A percentile compares a stretch with the other conserved stretches of the same genome.
These are phyloP conservation scores for Talaromyces sp. DNA, from an alignment of 2,329 filamentous ascomycete genomes.

Conservation along the genomic window DNA sequence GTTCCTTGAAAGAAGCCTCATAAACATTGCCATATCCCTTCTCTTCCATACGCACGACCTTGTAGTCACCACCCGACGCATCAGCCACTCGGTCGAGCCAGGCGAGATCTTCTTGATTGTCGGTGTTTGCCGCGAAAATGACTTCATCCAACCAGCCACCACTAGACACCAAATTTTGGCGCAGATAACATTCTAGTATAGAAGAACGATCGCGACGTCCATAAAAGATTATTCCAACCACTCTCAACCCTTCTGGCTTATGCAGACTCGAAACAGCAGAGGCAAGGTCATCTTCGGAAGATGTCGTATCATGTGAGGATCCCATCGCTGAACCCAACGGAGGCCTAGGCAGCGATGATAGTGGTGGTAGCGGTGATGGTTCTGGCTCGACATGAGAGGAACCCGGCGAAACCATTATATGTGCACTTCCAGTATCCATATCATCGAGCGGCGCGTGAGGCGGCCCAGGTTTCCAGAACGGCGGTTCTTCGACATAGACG, in stretches of 20 bases:
- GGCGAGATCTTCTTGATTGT: constrained; percentile 17
- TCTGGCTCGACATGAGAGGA: constrained; percentile 2
- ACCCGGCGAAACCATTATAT: constrained; percentile 9
- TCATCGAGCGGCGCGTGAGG: background rate
- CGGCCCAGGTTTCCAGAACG: constrained; percentile 8
- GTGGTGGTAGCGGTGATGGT: background rate
- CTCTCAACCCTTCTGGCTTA: constrained; percentile 16
- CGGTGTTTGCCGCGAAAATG: constrained; percentile 19
- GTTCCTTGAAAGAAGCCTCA: constrained; percentile 18
- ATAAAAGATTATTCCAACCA: constrained; percentile 19
- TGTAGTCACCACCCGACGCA: constrained; percentile 14
- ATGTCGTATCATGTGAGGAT: background rate
- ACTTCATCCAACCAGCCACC: constrained; percentile 21
- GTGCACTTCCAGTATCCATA: background rate
- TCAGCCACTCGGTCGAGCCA: constrained; percentile 17
- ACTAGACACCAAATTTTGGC: constrained; percentile 19
- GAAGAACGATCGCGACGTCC: constrained; percentile 20
- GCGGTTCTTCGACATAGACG: constrained; percentile 20
- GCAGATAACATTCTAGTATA: constrained; percentile 20
- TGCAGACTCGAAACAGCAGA: constrained; percentile 11
- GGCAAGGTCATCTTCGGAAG: constrained; percentile 4
- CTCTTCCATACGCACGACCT: constrained; percentile 18
- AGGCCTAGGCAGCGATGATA: constrained; percentile 2
- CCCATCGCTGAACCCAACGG: background rate
- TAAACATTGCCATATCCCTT: constrained; percentile 20